Conservation (phyloP, 768 basidiomycete species). For the Dendrothele bispora region DNA sequence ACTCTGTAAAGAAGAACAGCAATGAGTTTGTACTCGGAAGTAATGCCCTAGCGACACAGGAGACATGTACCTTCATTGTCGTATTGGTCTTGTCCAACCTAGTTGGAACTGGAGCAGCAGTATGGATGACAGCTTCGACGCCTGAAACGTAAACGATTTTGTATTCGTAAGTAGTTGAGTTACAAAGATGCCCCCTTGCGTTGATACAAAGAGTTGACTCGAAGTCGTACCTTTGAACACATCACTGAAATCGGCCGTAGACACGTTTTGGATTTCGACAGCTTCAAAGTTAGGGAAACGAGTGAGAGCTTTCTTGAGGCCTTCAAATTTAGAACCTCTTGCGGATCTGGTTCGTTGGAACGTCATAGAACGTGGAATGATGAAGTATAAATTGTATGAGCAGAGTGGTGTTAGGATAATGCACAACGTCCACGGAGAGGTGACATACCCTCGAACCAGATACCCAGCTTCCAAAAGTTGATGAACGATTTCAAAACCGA, state of each 20-base stretch:
- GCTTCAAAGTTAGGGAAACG: slow-evolving; percentile 11
- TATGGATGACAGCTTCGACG: slow-evolving; percentile 2
- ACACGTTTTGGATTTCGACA: slow-evolving; percentile 13
- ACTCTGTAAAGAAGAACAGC: slow-evolving; percentile 4
- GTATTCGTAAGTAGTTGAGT: not conserved
- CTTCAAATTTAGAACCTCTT: slow-evolving; percentile 6
- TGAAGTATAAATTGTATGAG: too few species aligned
- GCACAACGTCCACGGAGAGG: too few species aligned
- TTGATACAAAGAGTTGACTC: too few species aligned
- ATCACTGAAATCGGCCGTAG: slow-evolving; percentile 7
- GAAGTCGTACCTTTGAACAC: slow-evolving; percentile 1
- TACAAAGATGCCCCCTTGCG: too few species aligned
- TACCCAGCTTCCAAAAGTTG: too few species aligned
- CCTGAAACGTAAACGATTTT: not conserved
- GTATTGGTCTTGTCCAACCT: not conserved
- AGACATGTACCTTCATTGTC: not conserved
- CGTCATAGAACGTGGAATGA: too few species aligned
- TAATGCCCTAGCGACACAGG: too few species aligned
- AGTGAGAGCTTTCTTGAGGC: slow-evolving; percentile 1
- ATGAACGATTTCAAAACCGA: too few species aligned
- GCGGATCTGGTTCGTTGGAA: too few species aligned
- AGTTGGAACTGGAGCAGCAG: not conserved
- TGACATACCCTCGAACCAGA: too few species aligned
- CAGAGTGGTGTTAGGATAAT: too few species aligned
- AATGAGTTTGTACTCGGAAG: not conserved